Conservation (phyloP, 345 rosid genomes). For the Citropsis articulata region DNA sequence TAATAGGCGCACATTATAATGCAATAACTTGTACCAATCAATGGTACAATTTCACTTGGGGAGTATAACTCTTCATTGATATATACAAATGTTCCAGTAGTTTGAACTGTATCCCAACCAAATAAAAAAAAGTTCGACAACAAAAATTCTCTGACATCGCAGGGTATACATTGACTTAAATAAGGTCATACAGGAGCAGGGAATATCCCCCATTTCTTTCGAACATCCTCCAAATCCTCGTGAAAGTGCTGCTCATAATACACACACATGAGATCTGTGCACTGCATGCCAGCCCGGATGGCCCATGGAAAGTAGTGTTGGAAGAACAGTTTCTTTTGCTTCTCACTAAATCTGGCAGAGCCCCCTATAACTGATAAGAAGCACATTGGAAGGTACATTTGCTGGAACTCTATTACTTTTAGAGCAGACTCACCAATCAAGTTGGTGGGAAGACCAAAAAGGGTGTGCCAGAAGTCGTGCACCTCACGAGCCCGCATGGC, state of each 20-base stretch:
- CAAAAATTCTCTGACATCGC: neutral
- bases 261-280: slow-evolving; percentile 65
- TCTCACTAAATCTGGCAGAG: slow-evolving; percentile 54
- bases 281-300: slow-evolving; percentile 45
- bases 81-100: neutral
- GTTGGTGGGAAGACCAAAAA: slow-evolving; percentile 68
- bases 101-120: neutral
- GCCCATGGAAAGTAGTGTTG: slow-evolving; percentile 76
- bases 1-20: neutral
- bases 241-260: slow-evolving; percentile 64
- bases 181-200: slow-evolving; percentile 30
- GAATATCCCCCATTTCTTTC: slow-evolving; percentile 56
- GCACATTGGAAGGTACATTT: slow-evolving; percentile 77
- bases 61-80: neutral
- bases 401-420: slow-evolving; percentile 74
- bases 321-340: slow-evolving; percentile 60
- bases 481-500: slow-evolving; percentile 74
- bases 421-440: slow-evolving; percentile 69
- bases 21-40: neutral
- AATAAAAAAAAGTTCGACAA: neutral
- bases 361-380: slow-evolving; percentile 68
- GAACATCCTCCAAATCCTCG: slow-evolving; percentile 70
- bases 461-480: slow-evolving; percentile 83
- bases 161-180: neutral
- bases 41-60: neutral